Evolutionary conservation across 139 green algal genomes (phyloP).

Genomic region (Asterochloris erici): DNA sequence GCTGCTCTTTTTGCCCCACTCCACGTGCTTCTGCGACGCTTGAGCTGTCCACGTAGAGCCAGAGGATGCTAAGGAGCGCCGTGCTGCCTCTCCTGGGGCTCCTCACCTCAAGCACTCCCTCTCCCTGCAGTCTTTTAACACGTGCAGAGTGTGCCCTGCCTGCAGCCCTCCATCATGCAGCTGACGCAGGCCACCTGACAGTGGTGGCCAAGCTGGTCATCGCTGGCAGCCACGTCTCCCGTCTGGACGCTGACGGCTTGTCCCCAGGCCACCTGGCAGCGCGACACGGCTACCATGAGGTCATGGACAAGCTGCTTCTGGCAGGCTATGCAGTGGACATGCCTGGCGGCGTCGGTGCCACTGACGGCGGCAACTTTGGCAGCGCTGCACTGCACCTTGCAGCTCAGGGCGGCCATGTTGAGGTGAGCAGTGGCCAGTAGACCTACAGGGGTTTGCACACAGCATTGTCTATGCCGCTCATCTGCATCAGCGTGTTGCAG

Average conservation of each 20-base stretch:
- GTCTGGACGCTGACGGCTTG: slow-evolving; percentile 25
- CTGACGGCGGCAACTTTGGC: slow-evolving; percentile 14
- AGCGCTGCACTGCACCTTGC: slow-evolving; percentile 46
- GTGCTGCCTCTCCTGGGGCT: background rate
- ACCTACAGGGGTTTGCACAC: background rate
- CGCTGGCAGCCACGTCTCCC: slow-evolving; percentile 36
- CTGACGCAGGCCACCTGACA: slow-evolving; percentile 29
- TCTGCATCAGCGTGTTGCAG: too few relatives aligned
- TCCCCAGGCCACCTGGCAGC: slow-evolving; percentile 46
- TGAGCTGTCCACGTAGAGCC: too few relatives aligned
- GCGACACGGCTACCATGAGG: slow-evolving; percentile 30
- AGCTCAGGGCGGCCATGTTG: slow-evolving; percentile 28
- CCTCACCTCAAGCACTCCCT: background rate
- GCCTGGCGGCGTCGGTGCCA: background rate
- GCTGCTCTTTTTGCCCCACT: too few relatives aligned
- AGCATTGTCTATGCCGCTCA: background rate
- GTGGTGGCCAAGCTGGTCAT: slow-evolving; percentile 49
- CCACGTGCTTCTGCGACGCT: too few relatives aligned
- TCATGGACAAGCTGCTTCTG: slow-evolving; percentile 47
- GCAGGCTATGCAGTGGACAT: slow-evolving; percentile 42
- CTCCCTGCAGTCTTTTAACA: background rate
- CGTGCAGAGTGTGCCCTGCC: too few relatives aligned
- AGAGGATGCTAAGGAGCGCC: too few relatives aligned
- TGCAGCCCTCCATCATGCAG: slow-evolving; percentile 49
- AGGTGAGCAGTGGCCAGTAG: background rate